A percentile compares a stretch with the other conserved stretches of the same genome.
phyloP scores from a whole-genome alignment of 192 early-diverging fungal genomes.

The Coemansia sp. region DNA sequence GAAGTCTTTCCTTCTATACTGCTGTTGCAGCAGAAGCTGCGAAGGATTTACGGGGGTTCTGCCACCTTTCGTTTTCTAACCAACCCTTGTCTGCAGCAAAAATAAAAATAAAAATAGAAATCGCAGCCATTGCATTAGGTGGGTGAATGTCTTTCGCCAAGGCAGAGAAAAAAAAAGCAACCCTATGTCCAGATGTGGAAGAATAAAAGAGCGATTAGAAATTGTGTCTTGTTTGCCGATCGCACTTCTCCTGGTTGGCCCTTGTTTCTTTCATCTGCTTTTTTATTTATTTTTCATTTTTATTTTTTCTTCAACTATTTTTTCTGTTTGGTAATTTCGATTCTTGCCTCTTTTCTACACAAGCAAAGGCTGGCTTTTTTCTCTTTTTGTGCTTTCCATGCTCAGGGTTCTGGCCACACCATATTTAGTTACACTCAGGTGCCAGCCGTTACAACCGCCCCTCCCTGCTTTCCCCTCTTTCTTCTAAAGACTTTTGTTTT shows the following conservation, averaged over 20 bases:
- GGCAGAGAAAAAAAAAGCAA: too few species aligned
- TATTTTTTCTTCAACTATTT: neutral
- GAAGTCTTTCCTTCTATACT: too few species aligned
- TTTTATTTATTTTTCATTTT: neutral
- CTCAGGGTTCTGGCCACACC: slow-evolving; percentile 1
- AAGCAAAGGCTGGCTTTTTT: neutral
- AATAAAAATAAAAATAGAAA: too few species aligned
- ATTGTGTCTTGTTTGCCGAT: neutral
- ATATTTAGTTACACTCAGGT: neutral
- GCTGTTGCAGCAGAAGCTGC: too few species aligned
- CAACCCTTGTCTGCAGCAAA: too few species aligned
- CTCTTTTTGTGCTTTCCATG: slow-evolving; percentile 1
- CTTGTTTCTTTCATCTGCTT: neutral
- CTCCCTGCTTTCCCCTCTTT: neutral
- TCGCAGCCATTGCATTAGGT: too few species aligned
- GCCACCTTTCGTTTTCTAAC: too few species aligned
- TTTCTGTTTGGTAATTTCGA: neutral
- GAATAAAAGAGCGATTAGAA: too few species aligned
- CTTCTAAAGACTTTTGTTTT: neutral
- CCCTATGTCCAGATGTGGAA: too few species aligned
- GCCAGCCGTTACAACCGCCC: neutral
- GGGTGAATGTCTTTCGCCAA: too few species aligned
- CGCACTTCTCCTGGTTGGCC: neutral
- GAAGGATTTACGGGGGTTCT: too few species aligned
- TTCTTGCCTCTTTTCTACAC: neutral